A percentile compares a stretch with the other conserved stretches of the same genome.
phyloP scores from a whole-genome alignment of 129 eudicot genomes.

The Calendula officinalis region DNA sequence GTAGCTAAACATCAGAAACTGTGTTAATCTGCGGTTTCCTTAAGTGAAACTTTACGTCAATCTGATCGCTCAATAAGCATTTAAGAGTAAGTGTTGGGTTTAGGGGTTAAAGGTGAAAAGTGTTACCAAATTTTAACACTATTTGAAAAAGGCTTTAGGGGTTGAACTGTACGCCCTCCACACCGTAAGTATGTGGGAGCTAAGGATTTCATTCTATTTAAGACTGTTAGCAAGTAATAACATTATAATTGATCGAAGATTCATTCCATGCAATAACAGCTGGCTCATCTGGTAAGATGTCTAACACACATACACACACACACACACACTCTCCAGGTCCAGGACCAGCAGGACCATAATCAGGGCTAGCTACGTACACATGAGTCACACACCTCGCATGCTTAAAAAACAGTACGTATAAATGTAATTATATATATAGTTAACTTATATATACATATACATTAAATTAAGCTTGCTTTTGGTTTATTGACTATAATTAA shows the following conservation, averaged over 20 bases:
- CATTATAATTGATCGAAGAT: background rate
- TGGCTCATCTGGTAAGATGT: constrained; percentile 17
- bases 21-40: too few species aligned
- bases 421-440: background rate
- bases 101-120: too few species aligned
- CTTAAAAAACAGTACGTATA: constrained; percentile 1
- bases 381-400: constrained; percentile 25
- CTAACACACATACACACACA: background rate
- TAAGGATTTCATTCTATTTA: constrained; percentile 5
- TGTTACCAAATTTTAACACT: too few species aligned
- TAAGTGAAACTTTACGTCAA: too few species aligned
- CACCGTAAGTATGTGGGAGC: too few species aligned
- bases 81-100: too few species aligned
- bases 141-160: too few species aligned
- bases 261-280: constrained; percentile 17
- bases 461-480: background rate
- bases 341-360: constrained; percentile 29
- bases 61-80: too few species aligned
- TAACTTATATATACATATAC: background rate
- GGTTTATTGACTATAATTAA: background rate
- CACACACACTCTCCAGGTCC: background rate
- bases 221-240: background rate
- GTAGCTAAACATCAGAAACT: too few species aligned
- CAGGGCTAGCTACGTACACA: constrained; percentile 14
- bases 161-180: too few species aligned